Percentiles rank a stretch among this genome's conserved stretches.
Evolutionary conservation across 345 rosid genomes (phyloP).

Genomic region (Citrus unshiu): DNA sequence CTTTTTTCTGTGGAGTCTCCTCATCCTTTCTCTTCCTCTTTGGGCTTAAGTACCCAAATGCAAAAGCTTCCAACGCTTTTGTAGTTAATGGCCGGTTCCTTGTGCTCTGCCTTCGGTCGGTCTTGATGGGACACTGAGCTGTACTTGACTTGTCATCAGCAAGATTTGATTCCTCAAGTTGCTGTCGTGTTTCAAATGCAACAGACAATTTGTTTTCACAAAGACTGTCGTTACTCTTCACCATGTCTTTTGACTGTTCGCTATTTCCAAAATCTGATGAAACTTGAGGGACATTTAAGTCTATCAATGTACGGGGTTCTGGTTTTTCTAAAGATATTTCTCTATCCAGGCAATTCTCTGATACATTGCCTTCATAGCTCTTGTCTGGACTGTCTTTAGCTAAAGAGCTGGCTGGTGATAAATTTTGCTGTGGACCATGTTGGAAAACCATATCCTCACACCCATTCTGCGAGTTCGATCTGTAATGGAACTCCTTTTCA

Average conservation of each 20-base stretch:
- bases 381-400: conserved; percentile 33
- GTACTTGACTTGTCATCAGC: conserved; percentile 1
- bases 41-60: conserved; percentile 43
- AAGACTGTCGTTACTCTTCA: conserved; percentile 30
- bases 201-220: conserved; percentile 24
- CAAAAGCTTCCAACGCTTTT: conserved; percentile 62
- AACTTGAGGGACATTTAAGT: conserved; percentile 50
- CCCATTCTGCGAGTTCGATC: conserved; percentile 28
- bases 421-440: conserved; percentile 27
- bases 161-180: conserved; percentile 14
- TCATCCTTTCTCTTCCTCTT: conserved; percentile 42
- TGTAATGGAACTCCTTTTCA: conserved; percentile 25
- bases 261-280: conserved; percentile 33
- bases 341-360: conserved; percentile 3
- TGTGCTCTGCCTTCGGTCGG: conserved; percentile 45
- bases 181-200: conserved; percentile 27
- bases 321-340: conserved; percentile 26
- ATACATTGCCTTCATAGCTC: conserved; percentile 26
- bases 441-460: conserved; percentile 29
- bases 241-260: conserved; percentile 20
- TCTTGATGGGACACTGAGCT: conserved; percentile 25
- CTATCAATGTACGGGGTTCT: conserved; percentile 35
- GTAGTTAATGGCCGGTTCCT: conserved; percentile 52
- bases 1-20: conserved; percentile 26
- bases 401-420: conserved; percentile 37